A percentile compares a stretch with the other conserved stretches of the same genome.
Evolutionary conservation across 2,329 filamentous ascomycete species (phyloP).

Genomic region (Exophiala spinifera): DNA sequence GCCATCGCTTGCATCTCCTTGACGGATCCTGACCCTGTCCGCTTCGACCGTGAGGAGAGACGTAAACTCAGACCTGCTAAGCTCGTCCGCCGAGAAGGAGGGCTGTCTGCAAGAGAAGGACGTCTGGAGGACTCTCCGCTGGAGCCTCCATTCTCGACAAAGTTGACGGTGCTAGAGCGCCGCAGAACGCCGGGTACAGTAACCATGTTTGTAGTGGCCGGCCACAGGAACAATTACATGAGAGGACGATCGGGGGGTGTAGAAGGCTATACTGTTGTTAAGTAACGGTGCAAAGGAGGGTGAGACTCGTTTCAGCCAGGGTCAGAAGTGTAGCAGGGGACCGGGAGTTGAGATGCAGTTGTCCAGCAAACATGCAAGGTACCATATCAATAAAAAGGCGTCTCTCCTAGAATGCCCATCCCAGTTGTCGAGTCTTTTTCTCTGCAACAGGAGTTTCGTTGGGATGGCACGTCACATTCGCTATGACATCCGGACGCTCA

Average conservation of each 20-base stretch:
- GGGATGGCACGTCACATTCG: neutral
- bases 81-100: constrained; percentile 14
- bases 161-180: constrained; percentile 7
- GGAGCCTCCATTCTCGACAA: constrained; percentile 10
- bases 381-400: too few species aligned
- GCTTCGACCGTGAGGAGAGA: constrained; percentile 16
- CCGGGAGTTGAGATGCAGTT: too few species aligned
- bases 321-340: too few species aligned
- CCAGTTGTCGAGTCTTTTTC: too few species aligned
- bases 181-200: constrained; percentile 12
- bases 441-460: neutral
- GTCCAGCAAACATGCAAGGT: too few species aligned
- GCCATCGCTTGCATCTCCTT: constrained; percentile 1
- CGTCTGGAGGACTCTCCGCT: constrained; percentile 19
- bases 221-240: too few species aligned
- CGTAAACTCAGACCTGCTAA: constrained; percentile 15
- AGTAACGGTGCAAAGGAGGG: too few species aligned
- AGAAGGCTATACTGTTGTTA: too few species aligned
- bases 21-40: constrained; percentile 4
- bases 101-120: constrained; percentile 9
- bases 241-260: too few species aligned
- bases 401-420: too few species aligned
- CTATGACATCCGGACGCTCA: too few species aligned
- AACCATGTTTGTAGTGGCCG: neutral
- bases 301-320: too few species aligned